A percentile compares a stretch with the other conserved stretches of the same genome.
phyloP scores from a whole-genome alignment of 2,329 filamentous ascomycete genomes.

The Venturia pyrina region DNA sequence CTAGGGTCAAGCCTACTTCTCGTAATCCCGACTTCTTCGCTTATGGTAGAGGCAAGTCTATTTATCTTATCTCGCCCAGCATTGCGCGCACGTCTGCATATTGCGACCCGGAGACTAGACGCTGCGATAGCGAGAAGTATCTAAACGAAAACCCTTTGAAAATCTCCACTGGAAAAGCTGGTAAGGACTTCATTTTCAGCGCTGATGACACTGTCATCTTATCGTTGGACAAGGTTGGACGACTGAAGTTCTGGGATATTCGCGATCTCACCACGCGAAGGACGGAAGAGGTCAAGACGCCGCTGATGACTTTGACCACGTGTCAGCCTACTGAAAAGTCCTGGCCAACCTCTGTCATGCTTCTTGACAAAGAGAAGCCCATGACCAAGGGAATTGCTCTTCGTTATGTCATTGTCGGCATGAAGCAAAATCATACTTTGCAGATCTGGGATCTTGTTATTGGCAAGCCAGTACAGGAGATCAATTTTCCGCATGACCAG shows the following conservation, averaged over 20 bases:
- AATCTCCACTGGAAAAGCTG: constrained; percentile 94
- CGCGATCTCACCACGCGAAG: constrained; percentile 55
- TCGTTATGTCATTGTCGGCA: constrained; percentile 90
- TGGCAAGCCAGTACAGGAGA: constrained; percentile 90
- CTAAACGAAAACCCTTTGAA: constrained; percentile 79
- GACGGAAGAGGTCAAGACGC: constrained; percentile 64
- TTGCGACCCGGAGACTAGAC: constrained; percentile 40
- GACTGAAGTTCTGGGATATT: constrained; percentile 97
- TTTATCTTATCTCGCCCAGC: constrained; percentile 68
- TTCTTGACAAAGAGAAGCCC: constrained; percentile 91
- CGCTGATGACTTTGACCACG: constrained; percentile 76
- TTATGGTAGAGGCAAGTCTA: constrained; percentile 89
- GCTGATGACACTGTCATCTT: constrained; percentile 92
- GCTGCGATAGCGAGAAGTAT: constrained; percentile 79
- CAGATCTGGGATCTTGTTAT: constrained; percentile 97
- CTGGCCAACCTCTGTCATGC: constrained; percentile 90
- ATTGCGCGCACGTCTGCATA: constrained; percentile 43
- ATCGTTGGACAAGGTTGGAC: constrained; percentile 91
- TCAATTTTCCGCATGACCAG: constrained; percentile 91
- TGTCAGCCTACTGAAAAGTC: constrained; percentile 85
- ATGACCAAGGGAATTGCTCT: constrained; percentile 84
- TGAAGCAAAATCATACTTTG: constrained; percentile 98
- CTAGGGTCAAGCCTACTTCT: constrained; percentile 80
- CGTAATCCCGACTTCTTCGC: constrained; percentile 90
- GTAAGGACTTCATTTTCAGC: constrained; percentile 96